phyloP scores from a whole-genome alignment of 2,329 filamentous ascomycete species.

The Aspergillaceae sp. region DNA sequence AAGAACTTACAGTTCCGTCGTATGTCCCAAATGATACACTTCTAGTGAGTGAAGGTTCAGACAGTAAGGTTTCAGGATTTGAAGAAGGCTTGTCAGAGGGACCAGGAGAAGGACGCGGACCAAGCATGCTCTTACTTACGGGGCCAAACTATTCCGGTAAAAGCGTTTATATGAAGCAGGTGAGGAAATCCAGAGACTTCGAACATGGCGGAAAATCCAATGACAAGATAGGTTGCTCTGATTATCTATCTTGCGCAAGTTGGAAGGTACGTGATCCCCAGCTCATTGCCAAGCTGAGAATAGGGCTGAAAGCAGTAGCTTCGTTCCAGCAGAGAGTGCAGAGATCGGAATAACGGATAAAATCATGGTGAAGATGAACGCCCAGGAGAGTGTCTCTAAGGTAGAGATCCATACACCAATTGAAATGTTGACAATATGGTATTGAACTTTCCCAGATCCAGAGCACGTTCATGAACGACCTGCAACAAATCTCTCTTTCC shows the following conservation, averaged over 20 bases:
- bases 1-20: constrained; percentile 70
- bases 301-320: constrained; percentile 44
- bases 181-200: constrained; percentile 3
- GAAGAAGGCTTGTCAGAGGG: constrained; percentile 1
- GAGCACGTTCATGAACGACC: constrained; percentile 68
- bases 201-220: constrained; percentile 3
- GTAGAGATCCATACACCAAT: constrained; percentile 14
- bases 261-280: constrained; percentile 43
- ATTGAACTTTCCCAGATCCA: constrained; percentile 36
- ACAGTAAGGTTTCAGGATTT: background rate
- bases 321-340: constrained; percentile 71
- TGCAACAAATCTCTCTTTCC: constrained; percentile 76
- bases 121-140: constrained; percentile 71
- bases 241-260: constrained; percentile 90
- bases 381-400: constrained; percentile 58
- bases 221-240: constrained; percentile 54
- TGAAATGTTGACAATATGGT: background rate
- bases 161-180: constrained; percentile 88
- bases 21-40: constrained; percentile 77
- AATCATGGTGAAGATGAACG: constrained; percentile 78
- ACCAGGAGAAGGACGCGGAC: constrained; percentile 21
- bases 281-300: background rate
- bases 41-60: constrained; percentile 50
- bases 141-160: constrained; percentile 97
- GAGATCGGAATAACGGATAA: constrained; percentile 83